Conservation (phyloP, 2,329 filamentous ascomycete species). For the Pseudocercospora vitis region DNA sequence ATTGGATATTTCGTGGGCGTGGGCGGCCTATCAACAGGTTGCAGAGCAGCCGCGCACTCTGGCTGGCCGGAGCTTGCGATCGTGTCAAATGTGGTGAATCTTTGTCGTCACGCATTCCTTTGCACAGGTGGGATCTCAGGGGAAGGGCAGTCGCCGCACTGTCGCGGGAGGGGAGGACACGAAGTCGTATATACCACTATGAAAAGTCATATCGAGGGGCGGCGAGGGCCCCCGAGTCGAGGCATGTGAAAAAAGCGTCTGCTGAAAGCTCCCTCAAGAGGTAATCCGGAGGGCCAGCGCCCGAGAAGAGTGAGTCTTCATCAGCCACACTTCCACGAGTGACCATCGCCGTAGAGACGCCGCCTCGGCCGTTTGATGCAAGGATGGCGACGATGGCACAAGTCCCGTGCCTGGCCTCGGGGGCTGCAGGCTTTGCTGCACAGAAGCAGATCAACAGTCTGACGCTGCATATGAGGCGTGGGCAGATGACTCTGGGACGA, state of each 20-base stretch:
- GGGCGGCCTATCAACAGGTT: slow-evolving; percentile 6
- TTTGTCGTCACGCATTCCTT: not conserved
- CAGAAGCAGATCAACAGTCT: slow-evolving; percentile 8
- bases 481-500: slow-evolving; percentile 14
- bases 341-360: slow-evolving; percentile 5
- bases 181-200: no score
- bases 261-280: not conserved
- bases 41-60: slow-evolving; percentile 9
- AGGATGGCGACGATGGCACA: slow-evolving; percentile 8
- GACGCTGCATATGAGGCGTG: slow-evolving; percentile 14
- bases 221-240: slow-evolving; percentile 5
- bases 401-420: not conserved
- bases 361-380: slow-evolving; percentile 3
- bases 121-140: not conserved
- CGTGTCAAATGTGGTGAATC: not conserved
- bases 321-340: slow-evolving; percentile 6
- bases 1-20: slow-evolving; percentile 8
- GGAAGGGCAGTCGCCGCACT: not conserved
- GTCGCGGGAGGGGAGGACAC: not conserved
- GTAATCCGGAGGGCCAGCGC: not conserved
- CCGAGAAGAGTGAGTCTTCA: not conserved
- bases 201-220: no score
- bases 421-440: slow-evolving; percentile 4
- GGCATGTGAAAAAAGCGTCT: no score
- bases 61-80: slow-evolving; percentile 10